phyloP scores from a whole-genome alignment of 116 monocot species.

The Phalaenopsis hybrid region DNA sequence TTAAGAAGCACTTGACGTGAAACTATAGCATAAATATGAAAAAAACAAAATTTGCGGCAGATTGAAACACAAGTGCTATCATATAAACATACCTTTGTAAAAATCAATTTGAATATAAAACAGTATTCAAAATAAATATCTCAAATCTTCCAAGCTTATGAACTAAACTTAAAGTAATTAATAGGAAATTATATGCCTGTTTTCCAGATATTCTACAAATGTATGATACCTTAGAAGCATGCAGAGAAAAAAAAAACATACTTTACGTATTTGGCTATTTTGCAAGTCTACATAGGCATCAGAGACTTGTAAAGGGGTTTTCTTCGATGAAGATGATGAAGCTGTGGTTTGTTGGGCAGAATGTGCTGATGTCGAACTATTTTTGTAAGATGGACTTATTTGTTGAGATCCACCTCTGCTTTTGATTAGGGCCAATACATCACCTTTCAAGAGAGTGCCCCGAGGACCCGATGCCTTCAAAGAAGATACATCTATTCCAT shows the following conservation, averaged over 20 bases:
- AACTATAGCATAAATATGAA: not conserved
- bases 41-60: not conserved
- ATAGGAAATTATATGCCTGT: not conserved
- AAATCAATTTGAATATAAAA: not conserved
- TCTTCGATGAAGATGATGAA: conserved; percentile 18
- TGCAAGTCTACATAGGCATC: conserved; percentile 70
- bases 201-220: not conserved
- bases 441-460: conserved; percentile 92
- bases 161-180: not conserved
- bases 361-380: conserved; percentile 19
- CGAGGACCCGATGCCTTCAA: conserved; percentile 83
- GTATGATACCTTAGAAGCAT: not conserved
- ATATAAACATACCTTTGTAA: not conserved
- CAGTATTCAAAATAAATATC: not conserved
- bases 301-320: not conserved
- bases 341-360: conserved; percentile 14
- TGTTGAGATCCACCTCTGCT: conserved; percentile 38
- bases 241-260: conserved; percentile 17
- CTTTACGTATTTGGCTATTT: conserved; percentile 92
- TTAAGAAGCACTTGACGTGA: not conserved
- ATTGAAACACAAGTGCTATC: not conserved
- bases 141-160: not conserved
- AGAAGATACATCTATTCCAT: conserved; percentile 68
- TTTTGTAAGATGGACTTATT: conserved; percentile 27
- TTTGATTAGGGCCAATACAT: conserved; percentile 68